Evolutionary conservation across 805 yeast species (phyloP), one percentile per base, ranked within the genome.

Genomic region (Schwanniomyces occidentalis): DNA sequence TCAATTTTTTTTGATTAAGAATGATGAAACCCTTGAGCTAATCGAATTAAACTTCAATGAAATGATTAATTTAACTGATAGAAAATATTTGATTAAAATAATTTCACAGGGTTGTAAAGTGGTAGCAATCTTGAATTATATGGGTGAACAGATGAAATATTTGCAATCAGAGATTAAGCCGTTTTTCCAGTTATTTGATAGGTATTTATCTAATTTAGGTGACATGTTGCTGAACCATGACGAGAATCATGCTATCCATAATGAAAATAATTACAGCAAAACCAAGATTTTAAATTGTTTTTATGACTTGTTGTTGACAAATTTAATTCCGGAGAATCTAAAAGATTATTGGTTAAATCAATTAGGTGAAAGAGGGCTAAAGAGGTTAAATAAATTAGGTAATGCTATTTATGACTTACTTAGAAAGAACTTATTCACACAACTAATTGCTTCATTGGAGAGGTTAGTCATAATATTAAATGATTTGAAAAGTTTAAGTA

Each of bases 341-440:
- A 71, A 69, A 39, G 79, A 76, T 37, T 84, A 80, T 79, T 61
- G 85, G 49, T 69, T 75, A 15, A 80, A 81, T 45, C 76, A 79
- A 30, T 61, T 84, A 21, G 89, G 86, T 0, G 88, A 82, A 41
- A 63, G 84, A 41, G 85, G 85, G 18, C 52, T 76, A 13, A 76
- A 73, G 41, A 65, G 76, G 44, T 75, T 87, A 75, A 58, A 61
- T 2, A 71, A 68, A 34, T 33, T 71, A 12, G 82, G 84, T 0
- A 69, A 66, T 22, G 55, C 66, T 2, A 63, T 73, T 9, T 81
- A 74, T 48, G 82, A 80, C 27, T 60, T 61, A 28, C 56, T 73
- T 0, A 58, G 79, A 35, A 72, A 76, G 36, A 54, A 63, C 0
- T 44, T 77, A 1, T 73, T 75, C 36, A 63, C 75, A 26, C 71